Conservation (phyloP, 1,284 basidiomycete genomes). For the Ustilago esculenta region DNA sequence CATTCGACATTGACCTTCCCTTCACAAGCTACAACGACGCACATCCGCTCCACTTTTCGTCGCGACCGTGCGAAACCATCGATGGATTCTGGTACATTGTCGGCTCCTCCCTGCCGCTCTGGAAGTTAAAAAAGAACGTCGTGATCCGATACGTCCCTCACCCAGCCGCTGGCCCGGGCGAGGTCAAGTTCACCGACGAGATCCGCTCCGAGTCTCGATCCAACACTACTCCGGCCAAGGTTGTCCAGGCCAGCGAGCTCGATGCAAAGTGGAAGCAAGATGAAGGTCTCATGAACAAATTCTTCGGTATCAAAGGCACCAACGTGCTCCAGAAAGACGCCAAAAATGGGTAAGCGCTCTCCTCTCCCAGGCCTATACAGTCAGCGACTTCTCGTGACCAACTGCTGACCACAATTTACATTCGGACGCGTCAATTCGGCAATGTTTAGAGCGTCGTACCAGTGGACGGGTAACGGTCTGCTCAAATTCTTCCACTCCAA, state of each 20-base stretch:
- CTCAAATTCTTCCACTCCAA: constrained; percentile 46
- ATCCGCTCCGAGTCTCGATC: constrained; percentile 40
- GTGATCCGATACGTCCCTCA: constrained; percentile 42
- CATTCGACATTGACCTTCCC: constrained; percentile 46
- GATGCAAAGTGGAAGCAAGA: constrained; percentile 33
- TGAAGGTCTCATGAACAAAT: constrained; percentile 34
- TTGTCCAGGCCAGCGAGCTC: constrained; percentile 12
- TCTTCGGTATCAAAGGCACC: constrained; percentile 46
- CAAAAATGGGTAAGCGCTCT: constrained; percentile 41
- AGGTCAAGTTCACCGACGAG: constrained; percentile 46
- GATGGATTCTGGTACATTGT: constrained; percentile 46
- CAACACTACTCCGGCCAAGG: constrained; percentile 8
- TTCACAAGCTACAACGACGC: constrained; percentile 26
- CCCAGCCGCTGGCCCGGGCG: neutral
- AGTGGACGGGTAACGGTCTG: constrained; percentile 47
- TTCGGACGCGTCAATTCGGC: neutral
- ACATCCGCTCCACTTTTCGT: constrained; percentile 37
- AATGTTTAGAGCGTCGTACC: constrained; percentile 33
- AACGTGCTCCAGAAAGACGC: constrained; percentile 40
- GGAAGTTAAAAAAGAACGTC: constrained; percentile 49
- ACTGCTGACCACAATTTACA: too few relatives aligned
- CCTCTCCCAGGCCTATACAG: neutral
- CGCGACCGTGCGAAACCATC: constrained; percentile 18
- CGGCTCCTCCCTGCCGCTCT: constrained; percentile 32
- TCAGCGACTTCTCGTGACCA: too few relatives aligned